Base-by-base conservation (phyloP, 768 basidiomycete species). In the Floccularia luteovirens region DNA sequence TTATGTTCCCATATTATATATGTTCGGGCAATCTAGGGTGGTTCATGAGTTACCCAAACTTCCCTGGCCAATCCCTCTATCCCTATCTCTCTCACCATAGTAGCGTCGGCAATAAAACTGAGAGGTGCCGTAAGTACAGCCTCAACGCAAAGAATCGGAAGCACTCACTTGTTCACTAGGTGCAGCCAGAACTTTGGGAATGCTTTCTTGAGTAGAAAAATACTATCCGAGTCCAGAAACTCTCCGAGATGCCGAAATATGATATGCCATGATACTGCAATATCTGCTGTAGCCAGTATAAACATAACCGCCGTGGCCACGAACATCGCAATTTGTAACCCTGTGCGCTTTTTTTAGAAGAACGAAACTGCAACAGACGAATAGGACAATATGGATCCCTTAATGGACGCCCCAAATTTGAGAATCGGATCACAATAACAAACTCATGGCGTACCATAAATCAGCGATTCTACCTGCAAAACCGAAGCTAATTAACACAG, bases 1-100 rank as follows among this genome's bases (percentile, higher is more conserved):
- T 50, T 48, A n/a, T 41, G 46, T 4, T 43, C 43, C 56, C 57
- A 61, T 10, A 61, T 51, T 1, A 52, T 46, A 25, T 56, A 61
- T 38, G 55, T 58, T 20, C 57, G 54, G 27, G 50, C 38, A 6
- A 58, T 47, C 59, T 60, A 24, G 5, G 10, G 36, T 20, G 6
- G 36, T 11, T 23, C 7, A 16, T 8, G 10, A 34, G 8, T 8
- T 8, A 34, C 8, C 8, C 17, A 27, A 30, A 14, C 11, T 7
- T n/a, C n/a, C n/a, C 16, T 11, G 6, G 24, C 24, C 10, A 14
- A 27, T 19, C 6, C 19, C 24, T 11, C 11, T 19, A 30, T 27
- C 38, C 13, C 14, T 30, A 14, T 10, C 8, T 30, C 27, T 44
- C 48, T 38, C 43, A 60, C 59, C 28, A 58, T 48, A 16, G 56